Evolutionary conservation across 176 grass and related monocot species (phyloP), one percentile per base, ranked within the genome.

Genomic region (Panicum miliaceum): DNA sequence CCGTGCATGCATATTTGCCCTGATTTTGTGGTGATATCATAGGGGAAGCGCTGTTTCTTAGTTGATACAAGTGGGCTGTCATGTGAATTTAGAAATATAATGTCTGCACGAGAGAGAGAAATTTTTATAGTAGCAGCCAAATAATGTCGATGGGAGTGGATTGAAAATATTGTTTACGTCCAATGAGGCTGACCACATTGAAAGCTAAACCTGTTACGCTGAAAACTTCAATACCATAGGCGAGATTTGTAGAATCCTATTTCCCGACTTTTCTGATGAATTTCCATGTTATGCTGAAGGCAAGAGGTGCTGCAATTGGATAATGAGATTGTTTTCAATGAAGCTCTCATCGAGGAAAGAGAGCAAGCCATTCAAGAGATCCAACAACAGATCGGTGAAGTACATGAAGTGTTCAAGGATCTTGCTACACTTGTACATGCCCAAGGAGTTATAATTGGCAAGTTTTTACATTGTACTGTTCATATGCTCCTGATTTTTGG

Each of bases 311-410:
- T 96, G 72, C 87, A 90, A 63, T 85, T 99, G 85, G 96, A 99
- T 77, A 99, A 94, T 85, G 96, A 99, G 86, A 86, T 99, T 85
- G 88, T 91, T 87, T 99, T 88, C 83, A 96, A 96, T 62, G 93
- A 99, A 87, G 91, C 97, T 13, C 84, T 99, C 58, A 99, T 96
- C 35, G 97, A 99, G 81, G 97, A 99, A 91, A 92, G 97, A 77
- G 97, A 94, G 64, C 93, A 94, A 40, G 91, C 91, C 22, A 96
- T 96, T 78, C 84, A 91, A 88, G 97, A 99, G 27, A 99, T 99
- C 84, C 97, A 99, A 68, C 88, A 96, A 43, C 97, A 99, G 85
- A 99, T 99, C 84, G 97, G 88, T 84, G 85, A 99, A 84, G 93
- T 99, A 26, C 89, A 96, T 76, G 96, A 96, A 86, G 86, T 92